Evolutionary conservation across 2,329 filamentous ascomycete species (phyloP), one percentile per base, ranked within the genome.

Genomic region (Neonectria magnoliae): DNA sequence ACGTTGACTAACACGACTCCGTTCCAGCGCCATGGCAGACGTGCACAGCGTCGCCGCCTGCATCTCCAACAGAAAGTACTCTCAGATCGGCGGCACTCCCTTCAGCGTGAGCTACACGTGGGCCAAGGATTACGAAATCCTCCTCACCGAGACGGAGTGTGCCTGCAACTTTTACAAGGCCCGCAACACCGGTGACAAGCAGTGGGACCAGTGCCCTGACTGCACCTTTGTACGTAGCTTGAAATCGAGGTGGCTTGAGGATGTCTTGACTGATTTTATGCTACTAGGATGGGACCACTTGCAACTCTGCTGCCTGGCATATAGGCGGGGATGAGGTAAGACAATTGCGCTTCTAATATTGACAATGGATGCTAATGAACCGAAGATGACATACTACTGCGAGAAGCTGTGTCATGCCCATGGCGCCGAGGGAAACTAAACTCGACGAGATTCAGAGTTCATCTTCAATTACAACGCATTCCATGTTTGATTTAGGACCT

Each of bases 291-390:
- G 64, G 64, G 2, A 50, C 50, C 2, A 45, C 27, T 14, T 69
- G 60, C 10, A 45, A 54, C 6, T 69, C 67, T 14, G 20, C 29
- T 0, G 55, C 13, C 9, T 67, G 67, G 60, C 64, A 69, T 14
- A 69, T 67, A 41, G 67, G 67, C 5, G 67, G 64, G 18, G 67
- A 69, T n/a, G 67, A 69, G 60, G 67, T 67, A 20, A 62, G 60
- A 36, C 14, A 8, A 2, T 29, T 48, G 10, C 33, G 5, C 13
- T 29, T 48, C 22, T 6, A 2, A 13, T 9, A n/a, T 25, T 14
- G 16, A 48, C 22, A 3, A n/a, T 48, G 5, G 14, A 27, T 9
- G 10, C 16, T 45, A 45, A 45, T n/a, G 4, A n/a, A 22, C 16
- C n/a, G 4, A 20, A 29, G 45, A 48, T 48, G 45, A 48, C 29